Evolutionary conservation across 2,329 filamentous ascomycete genomes (phyloP).

Genomic region (Trichoderma polysporum): DNA sequence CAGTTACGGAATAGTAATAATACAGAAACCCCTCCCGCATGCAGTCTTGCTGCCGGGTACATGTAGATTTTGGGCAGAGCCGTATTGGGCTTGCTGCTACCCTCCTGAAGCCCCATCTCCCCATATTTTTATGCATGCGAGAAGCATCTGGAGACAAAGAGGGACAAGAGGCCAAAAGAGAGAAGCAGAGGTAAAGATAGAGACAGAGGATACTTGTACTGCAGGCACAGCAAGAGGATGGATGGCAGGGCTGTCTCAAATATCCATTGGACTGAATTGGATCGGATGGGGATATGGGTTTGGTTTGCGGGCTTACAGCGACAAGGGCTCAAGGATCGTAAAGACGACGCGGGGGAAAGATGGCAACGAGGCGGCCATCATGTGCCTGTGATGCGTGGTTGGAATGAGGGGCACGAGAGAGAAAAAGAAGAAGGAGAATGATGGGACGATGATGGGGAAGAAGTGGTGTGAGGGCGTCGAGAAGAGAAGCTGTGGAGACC

Average conservation of each 20-base stretch:
- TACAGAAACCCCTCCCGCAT: not conserved
- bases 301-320: slow-evolving; percentile 52
- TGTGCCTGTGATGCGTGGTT: slow-evolving; percentile 1
- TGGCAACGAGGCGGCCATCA: slow-evolving; percentile 63
- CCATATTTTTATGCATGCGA: not conserved
- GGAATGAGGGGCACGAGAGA: not conserved
- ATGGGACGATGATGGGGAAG: not conserved
- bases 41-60: not conserved
- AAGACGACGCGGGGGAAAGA: slow-evolving; percentile 64
- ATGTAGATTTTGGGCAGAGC: not conserved
- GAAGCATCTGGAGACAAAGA: not conserved
- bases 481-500: not conserved
- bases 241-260: not conserved
- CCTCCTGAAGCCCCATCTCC: not conserved
- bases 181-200: not conserved
- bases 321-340: slow-evolving; percentile 66
- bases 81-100: not conserved
- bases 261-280: not conserved
- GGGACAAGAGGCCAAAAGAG: not conserved
- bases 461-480: not conserved
- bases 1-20: not conserved
- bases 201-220: not conserved
- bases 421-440: not conserved
- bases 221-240: too few species aligned
- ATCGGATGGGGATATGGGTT: not conserved